These are phyloP conservation scores for Hymenoscyphus linearis DNA, from an alignment of 2,329 filamentous ascomycete genomes.

Conservation along the genomic window DNA sequence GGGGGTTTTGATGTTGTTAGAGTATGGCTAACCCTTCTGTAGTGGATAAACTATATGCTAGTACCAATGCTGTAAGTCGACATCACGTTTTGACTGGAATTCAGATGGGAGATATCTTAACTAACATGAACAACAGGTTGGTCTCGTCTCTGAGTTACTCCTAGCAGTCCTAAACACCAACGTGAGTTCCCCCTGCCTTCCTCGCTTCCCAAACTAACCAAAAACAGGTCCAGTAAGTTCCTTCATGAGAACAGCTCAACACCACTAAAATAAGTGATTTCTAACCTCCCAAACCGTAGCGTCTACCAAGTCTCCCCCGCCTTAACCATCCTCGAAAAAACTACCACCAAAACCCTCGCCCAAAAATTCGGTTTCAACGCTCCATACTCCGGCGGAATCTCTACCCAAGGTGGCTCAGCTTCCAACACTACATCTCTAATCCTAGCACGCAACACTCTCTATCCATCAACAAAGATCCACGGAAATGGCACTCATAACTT, in stretches of 20 bases:
- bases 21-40: neutral
- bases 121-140: constrained; percentile 48
- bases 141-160: constrained; percentile 78
- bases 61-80: constrained; percentile 67
- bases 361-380: constrained; percentile 70
- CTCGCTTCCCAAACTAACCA: neutral
- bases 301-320: constrained; percentile 92
- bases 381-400: constrained; percentile 61
- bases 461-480: constrained; percentile 66
- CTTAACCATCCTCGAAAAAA: constrained; percentile 81
- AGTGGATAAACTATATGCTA: constrained; percentile 88
- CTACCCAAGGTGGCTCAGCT: constrained; percentile 72
- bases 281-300: constrained; percentile 68
- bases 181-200: constrained; percentile 38
- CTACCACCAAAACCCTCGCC: constrained; percentile 68
- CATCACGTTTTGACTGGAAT: neutral
- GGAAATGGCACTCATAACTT: constrained; percentile 66
- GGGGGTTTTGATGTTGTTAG: too few species aligned
- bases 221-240: neutral
- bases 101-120: constrained; percentile 1
- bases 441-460: constrained; percentile 81
- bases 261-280: too few species aligned
- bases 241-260: neutral
- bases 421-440: constrained; percentile 84
- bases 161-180: constrained; percentile 89